A percentile compares a stretch with the other conserved stretches of the same genome.
Conservation (phyloP, 1,284 basidiomycete species). For the Papiliotrema fonsecae region DNA sequence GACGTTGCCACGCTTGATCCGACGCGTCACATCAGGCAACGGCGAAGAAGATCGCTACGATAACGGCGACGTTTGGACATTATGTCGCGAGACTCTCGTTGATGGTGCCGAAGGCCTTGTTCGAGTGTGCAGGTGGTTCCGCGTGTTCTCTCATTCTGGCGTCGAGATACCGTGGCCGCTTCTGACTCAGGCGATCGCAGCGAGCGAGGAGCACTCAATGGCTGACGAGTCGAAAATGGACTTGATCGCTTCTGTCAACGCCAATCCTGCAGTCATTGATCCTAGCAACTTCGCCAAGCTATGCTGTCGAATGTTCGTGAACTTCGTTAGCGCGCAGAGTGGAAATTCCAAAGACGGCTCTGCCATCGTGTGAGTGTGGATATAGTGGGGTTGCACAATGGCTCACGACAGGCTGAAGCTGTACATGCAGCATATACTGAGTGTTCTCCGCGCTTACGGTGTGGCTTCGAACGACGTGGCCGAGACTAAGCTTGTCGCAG, state of each 20-base stretch:
- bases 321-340: neutral
- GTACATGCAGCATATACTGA: slow-evolving; percentile 9
- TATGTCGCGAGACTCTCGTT: slow-evolving; percentile 52
- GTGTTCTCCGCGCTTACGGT: slow-evolving; percentile 28
- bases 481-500: slow-evolving; percentile 9
- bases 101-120: slow-evolving; percentile 52
- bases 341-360: neutral
- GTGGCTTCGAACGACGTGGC: slow-evolving; percentile 17
- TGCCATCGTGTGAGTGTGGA: too few species aligned
- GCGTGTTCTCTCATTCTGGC: slow-evolving; percentile 61
- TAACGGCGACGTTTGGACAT: slow-evolving; percentile 56
- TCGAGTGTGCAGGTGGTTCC: slow-evolving; percentile 60
- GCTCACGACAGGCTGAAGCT: slow-evolving; percentile 11
- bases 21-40: slow-evolving; percentile 26
- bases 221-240: slow-evolving; percentile 22
- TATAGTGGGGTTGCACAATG: too few species aligned
- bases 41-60: slow-evolving; percentile 38
- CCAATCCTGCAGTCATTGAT: slow-evolving; percentile 24
- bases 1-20: slow-evolving; percentile 58
- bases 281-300: slow-evolving; percentile 18
- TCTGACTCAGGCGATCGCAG: slow-evolving; percentile 18
- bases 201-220: slow-evolving; percentile 2
- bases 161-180: slow-evolving; percentile 57
- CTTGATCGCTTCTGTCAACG: slow-evolving; percentile 27
- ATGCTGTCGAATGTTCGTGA: slow-evolving; percentile 13